A percentile compares a stretch with the other conserved stretches of the same genome.
Conservation (phyloP, 2,329 filamentous ascomycete species). For the Paecilomyces sp. region DNA sequence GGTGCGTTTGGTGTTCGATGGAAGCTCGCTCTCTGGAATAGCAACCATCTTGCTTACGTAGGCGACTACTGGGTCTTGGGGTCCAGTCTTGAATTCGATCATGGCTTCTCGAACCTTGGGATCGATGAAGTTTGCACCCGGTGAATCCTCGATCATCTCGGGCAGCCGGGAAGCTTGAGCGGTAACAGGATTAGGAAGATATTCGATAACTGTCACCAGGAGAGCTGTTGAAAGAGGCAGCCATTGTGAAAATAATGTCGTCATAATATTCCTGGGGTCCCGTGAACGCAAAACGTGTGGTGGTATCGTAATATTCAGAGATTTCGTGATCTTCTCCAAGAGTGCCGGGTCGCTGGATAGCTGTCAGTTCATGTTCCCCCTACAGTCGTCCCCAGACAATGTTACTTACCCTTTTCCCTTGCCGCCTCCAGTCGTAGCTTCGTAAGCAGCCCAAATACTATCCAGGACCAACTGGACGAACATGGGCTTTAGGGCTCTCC, state of each 20-base stretch:
- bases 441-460: constrained; percentile 92
- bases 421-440: constrained; percentile 76
- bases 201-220: constrained; percentile 88
- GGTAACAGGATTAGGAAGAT: constrained; percentile 71
- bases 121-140: constrained; percentile 66
- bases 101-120: constrained; percentile 69
- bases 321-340: constrained; percentile 92
- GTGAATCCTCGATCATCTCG: constrained; percentile 69
- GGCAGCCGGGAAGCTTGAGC: constrained; percentile 78
- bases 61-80: constrained; percentile 73
- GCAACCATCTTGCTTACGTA: constrained; percentile 99
- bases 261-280: constrained; percentile 77
- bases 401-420: constrained; percentile 68
- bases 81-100: constrained; percentile 64
- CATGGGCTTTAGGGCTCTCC: constrained; percentile 85
- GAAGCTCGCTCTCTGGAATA: constrained; percentile 83
- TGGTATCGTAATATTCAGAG: constrained; percentile 73
- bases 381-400: too few species aligned
- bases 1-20: constrained; percentile 68
- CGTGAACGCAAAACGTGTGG: constrained; percentile 77
- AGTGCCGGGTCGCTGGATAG: constrained; percentile 61
- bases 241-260: constrained; percentile 82
- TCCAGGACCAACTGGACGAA: constrained; percentile 96
- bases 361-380: constrained; percentile 21
- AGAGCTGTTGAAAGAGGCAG: constrained; percentile 86